Evolutionary conservation across 2,329 filamentous ascomycete genomes (phyloP).

Genomic region (Ceratocystis cubensis): DNA sequence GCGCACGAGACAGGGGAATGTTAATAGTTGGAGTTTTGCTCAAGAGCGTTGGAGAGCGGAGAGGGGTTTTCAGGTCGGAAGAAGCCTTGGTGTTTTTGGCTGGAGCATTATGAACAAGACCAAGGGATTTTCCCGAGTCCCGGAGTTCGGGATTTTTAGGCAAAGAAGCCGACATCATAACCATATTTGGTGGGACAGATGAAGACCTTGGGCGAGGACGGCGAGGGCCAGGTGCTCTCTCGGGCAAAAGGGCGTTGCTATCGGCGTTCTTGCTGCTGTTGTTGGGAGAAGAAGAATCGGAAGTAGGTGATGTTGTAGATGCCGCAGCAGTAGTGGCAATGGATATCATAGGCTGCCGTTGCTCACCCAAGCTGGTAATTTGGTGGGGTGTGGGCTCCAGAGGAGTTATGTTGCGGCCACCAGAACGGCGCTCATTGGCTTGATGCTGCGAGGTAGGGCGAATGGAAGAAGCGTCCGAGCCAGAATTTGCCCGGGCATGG

Average conservation of each 20-base stretch:
- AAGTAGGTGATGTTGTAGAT: not conserved
- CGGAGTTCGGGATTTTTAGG: constrained; percentile 30
- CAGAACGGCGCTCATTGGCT: constrained; percentile 14
- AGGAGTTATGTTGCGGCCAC: constrained; percentile 18
- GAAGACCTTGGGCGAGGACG: constrained; percentile 24
- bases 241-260: constrained; percentile 10
- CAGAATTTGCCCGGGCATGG: not conserved
- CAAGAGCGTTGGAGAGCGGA: constrained; percentile 19
- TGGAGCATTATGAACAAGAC: constrained; percentile 22
- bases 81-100: not conserved
- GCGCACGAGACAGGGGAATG: constrained; percentile 20
- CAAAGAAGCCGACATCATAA: constrained; percentile 19
- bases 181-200: constrained; percentile 28
- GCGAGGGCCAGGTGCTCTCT: constrained; percentile 6
- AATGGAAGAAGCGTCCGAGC: not conserved
- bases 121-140: constrained; percentile 41
- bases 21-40: constrained; percentile 19
- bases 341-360: constrained; percentile 10
- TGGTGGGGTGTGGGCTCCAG: constrained; percentile 17
- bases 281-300: not conserved
- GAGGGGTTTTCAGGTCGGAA: constrained; percentile 5
- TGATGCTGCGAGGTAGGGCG: not conserved
- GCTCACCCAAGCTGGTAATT: constrained; percentile 10
- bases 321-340: not conserved
- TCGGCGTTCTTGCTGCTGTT: not conserved